A percentile compares a stretch with the other conserved stretches of the same genome.
Evolutionary conservation across 345 rosid species (phyloP).

Genomic region (Citrus australasica): DNA sequence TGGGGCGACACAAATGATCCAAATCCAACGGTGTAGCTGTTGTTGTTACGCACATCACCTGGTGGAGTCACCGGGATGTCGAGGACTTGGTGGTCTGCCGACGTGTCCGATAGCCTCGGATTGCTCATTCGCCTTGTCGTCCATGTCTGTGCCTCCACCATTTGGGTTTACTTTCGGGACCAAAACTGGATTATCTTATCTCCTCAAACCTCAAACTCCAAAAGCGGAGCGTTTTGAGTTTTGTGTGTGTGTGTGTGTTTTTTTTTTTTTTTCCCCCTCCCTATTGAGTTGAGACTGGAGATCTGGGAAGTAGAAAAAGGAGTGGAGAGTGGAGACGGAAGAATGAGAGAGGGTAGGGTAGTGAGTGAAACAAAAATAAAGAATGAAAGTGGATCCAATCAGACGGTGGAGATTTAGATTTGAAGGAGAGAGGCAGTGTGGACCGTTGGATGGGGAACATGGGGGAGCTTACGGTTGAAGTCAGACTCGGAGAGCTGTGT

Average conservation of each 20-base stretch:
- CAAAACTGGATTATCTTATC: conserved; percentile 10
- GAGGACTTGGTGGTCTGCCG: conserved; percentile 40
- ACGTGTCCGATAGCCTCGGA: conserved; percentile 55
- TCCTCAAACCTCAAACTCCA: conserved; percentile 15
- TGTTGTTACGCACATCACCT: conserved; percentile 46
- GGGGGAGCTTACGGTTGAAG: conserved; percentile 9
- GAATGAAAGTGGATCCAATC: conserved; percentile 33
- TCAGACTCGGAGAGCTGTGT: conserved; percentile 26
- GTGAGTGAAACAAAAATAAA: neutral
- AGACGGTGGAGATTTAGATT: conserved; percentile 60
- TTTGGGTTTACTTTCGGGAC: conserved; percentile 24
- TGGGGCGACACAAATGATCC: conserved; percentile 55
- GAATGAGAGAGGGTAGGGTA: conserved; percentile 2
- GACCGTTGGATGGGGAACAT: conserved; percentile 39
- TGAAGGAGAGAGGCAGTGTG: conserved; percentile 9
- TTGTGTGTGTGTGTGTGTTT: neutral
- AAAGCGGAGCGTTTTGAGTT: neutral
- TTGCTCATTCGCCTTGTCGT: conserved; percentile 98
- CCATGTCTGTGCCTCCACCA: conserved; percentile 99
- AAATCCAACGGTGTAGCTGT: neutral
- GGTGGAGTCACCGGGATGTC: conserved; percentile 95
- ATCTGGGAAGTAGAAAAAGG: conserved; percentile 37
- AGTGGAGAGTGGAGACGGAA: neutral
- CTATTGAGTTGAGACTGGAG: conserved; percentile 11
- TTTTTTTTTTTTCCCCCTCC: too few species aligned